A percentile compares a stretch with the other conserved stretches of the same genome.
phyloP scores from a whole-genome alignment of 2,329 filamentous ascomycete species.

The Macrophomina phaseolina region DNA sequence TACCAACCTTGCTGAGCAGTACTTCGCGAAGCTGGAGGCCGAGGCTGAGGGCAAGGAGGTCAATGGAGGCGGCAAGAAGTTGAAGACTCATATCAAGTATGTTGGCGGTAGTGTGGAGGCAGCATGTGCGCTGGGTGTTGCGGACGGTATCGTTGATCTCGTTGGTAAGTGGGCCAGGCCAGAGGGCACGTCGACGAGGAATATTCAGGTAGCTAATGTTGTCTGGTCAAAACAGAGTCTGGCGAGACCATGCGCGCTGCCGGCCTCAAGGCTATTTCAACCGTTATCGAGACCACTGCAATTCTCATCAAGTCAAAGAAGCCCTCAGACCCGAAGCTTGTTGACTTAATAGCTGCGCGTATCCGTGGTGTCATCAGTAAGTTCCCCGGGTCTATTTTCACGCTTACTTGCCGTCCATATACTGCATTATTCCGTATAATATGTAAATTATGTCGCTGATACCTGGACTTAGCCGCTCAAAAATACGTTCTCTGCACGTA shows the following conservation, averaged over 20 bases:
- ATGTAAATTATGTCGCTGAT: slow-evolving; percentile 27
- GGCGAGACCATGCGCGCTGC: slow-evolving; percentile 98
- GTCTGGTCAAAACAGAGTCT: slow-evolving; percentile 67
- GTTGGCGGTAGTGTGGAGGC: slow-evolving; percentile 97
- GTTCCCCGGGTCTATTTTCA: slow-evolving; percentile 34
- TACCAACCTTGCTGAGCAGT: slow-evolving; percentile 79
- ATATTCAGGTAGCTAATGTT: no score
- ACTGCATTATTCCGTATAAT: background rate
- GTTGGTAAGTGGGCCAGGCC: slow-evolving; percentile 71
- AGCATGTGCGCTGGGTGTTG: slow-evolving; percentile 91
- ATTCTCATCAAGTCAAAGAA: slow-evolving; percentile 90
- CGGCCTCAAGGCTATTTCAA: slow-evolving; percentile 91
- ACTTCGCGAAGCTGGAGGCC: slow-evolving; percentile 80
- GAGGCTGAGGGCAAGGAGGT: slow-evolving; percentile 49
- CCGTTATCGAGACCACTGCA: slow-evolving; percentile 84
- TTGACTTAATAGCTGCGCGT: slow-evolving; percentile 82
- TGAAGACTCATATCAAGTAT: slow-evolving; percentile 89
- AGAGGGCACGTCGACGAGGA: no score
- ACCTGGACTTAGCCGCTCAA: slow-evolving; percentile 68
- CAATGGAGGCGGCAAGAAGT: slow-evolving; percentile 36
- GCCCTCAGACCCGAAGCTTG: slow-evolving; percentile 78
- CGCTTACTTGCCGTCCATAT: background rate
- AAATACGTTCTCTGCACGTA: slow-evolving; percentile 95
- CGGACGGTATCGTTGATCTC: slow-evolving; percentile 95
- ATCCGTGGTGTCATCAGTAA: slow-evolving; percentile 90